A percentile compares a stretch with the other conserved stretches of the same genome.
Evolutionary conservation across 208 protist genomes (phyloP).

Genomic region (Trypanosoma brucei): DNA sequence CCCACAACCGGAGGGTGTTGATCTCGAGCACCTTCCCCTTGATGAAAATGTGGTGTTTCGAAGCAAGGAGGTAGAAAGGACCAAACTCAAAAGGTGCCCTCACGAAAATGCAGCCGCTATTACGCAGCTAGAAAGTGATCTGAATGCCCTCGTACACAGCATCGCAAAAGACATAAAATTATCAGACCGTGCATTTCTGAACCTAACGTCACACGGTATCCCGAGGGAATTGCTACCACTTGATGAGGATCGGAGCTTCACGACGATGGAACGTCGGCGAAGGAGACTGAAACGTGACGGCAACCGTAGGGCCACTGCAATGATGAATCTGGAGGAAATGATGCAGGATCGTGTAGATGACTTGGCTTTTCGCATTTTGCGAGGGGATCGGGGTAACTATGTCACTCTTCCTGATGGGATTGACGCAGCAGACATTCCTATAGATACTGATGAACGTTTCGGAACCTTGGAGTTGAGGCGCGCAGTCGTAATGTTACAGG

Average conservation of each 20-base stretch:
- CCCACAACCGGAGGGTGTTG: constrained; percentile 60
- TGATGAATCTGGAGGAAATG: constrained; percentile 54
- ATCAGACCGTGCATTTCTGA: constrained; percentile 44
- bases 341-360: constrained; percentile 68
- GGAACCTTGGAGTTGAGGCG: constrained; percentile 51
- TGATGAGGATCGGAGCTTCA: constrained; percentile 30
- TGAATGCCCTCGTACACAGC: constrained; percentile 60
- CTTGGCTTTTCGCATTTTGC: constrained; percentile 70
- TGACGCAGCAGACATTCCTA: constrained; percentile 44
- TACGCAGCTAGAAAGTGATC: constrained; percentile 24
- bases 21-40: constrained; percentile 53
- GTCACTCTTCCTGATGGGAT: constrained; percentile 49
- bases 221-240: constrained; percentile 43
- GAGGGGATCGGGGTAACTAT: constrained; percentile 43
- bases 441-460: constrained; percentile 52
- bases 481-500: constrained; percentile 47
- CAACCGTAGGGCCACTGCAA: constrained; percentile 40
- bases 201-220: constrained; percentile 36
- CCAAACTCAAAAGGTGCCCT: constrained; percentile 23
- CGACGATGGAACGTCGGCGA: constrained; percentile 17
- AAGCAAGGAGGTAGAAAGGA: constrained; percentile 31
- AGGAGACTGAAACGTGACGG: constrained; percentile 25
- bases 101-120: constrained; percentile 30
- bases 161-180: constrained; percentile 51
- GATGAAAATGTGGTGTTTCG: constrained; percentile 47